Evolutionary conservation across 257 asterid genomes (phyloP), one percentile per base, ranked within the genome.

Genomic region (Rhazya stricta): DNA sequence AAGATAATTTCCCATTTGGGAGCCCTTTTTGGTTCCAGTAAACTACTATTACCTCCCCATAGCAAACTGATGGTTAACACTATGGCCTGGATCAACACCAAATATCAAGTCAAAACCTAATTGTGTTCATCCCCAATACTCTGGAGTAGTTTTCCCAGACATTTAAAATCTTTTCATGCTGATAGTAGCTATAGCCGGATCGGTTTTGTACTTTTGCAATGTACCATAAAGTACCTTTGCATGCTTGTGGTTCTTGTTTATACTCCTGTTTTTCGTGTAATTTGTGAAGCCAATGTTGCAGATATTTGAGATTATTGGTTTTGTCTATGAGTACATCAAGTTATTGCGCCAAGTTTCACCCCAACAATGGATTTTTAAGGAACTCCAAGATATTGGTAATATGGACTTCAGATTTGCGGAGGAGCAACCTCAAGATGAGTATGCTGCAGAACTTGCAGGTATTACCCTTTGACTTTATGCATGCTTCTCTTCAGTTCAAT

Each of bases 381-480:
- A 95, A 86, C 99, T 95, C 86, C 95, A 92, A 73, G 92, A 89
- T 84, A 92, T 92, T 80, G 98, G 86, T 69, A 84, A 87, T 48
- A 86, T 95, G 96, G 99, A 95, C 77, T 95, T 95, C 70, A 86
- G 89, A 82, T 95, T 89, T 87, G 95, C 96, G 21, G 98, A 95
- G 84, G 98, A 95, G 87, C 96, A 92, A 81, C 96, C 96, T 81
- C 98, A 92, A 75, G 99, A 92, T 85, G 99, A 94, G 79, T 94
- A 94, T 85, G 99, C 97, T 78, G 90, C 96, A 21, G 96, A 90
- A 82, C 99, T 94, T 87, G 88, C 99, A 81, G 98, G 98, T 71
- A 69, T 42, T 76, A 48, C 75, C 32, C 41, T 56, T 71, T 57
- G 41, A 29, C 36, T 36, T 69, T 66, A 75, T 45, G 61, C 67